Conservation (phyloP, 1,139 yeast species). For the Debaryomyces robertsiae region DNA sequence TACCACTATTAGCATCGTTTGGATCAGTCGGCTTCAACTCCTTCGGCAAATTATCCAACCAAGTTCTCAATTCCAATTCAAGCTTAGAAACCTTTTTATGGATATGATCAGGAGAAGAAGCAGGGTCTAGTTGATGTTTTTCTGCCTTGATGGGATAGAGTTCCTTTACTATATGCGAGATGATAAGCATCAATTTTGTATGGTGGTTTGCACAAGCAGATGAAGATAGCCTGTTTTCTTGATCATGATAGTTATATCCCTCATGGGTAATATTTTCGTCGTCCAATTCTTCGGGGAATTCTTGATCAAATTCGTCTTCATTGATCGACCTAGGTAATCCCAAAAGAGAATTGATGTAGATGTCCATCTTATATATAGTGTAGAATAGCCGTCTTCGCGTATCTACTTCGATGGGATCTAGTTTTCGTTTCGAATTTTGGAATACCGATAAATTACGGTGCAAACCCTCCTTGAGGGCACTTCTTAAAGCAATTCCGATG, state of each 20-base stretch:
- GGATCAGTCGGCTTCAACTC: conserved; percentile 78
- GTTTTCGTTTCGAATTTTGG: conserved; percentile 49
- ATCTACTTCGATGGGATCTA: conserved; percentile 83
- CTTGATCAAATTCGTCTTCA: conserved; percentile 88
- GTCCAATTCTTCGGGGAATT: conserved; percentile 79
- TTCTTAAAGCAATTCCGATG: conserved; percentile 87
- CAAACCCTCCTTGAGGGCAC: conserved; percentile 84
- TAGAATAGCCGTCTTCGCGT: conserved; percentile 83
- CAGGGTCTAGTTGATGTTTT: conserved; percentile 11
- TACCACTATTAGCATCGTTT: conserved; percentile 23
- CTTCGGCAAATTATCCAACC: conserved; percentile 74
- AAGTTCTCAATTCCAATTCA: conserved; percentile 70
- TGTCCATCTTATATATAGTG: conserved; percentile 90
- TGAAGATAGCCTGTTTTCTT: conserved; percentile 58
- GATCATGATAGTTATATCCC: conserved; percentile 44
- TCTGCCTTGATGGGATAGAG: conserved; percentile 45
- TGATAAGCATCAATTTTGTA: conserved; percentile 61
- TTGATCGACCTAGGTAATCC: conserved; percentile 80
- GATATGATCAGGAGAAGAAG: conserved; percentile 40
- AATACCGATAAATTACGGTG: conserved; percentile 69
- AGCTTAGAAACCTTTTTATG: conserved; percentile 70
- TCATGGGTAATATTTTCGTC: conserved; percentile 82
- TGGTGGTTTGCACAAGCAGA: conserved; percentile 86
- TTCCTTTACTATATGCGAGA: conserved; percentile 46
- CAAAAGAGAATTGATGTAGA: conserved; percentile 83